Conservation (phyloP, 495 filamentous ascomycete species). For the Podospora tetraspora region DNA sequence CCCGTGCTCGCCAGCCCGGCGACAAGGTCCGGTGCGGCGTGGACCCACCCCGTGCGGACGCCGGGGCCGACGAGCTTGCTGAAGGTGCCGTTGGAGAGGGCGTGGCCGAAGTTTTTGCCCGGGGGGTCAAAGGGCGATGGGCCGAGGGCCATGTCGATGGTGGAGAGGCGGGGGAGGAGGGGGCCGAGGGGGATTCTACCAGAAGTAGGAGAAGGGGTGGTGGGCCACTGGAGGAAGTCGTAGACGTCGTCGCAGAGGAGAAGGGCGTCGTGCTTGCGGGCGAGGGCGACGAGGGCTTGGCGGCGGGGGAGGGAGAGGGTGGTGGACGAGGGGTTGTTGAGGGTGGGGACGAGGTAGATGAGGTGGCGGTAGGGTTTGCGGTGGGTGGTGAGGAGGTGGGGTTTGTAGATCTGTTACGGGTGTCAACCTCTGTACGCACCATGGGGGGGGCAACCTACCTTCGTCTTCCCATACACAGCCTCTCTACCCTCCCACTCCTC, state of each 20-base stretch:
- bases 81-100: slow-evolving; percentile 76
- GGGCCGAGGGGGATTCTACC: not conserved
- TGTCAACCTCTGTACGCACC: too few species aligned
- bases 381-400: slow-evolving; percentile 25
- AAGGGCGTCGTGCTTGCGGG: slow-evolving; percentile 67
- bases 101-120: slow-evolving; percentile 58
- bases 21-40: slow-evolving; percentile 62
- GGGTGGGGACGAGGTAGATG: slow-evolving; percentile 79
- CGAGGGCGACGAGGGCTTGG: slow-evolving; percentile 57
- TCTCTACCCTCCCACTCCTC: slow-evolving; percentile 19
- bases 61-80: slow-evolving; percentile 81
- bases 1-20: slow-evolving; percentile 66
- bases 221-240: slow-evolving; percentile 73
- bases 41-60: slow-evolving; percentile 74
- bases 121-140: slow-evolving; percentile 36
- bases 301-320: slow-evolving; percentile 63
- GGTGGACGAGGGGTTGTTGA: slow-evolving; percentile 72
- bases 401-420: slow-evolving; percentile 27
- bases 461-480: slow-evolving; percentile 2
- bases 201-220: too few species aligned
- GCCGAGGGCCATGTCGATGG: slow-evolving; percentile 57
- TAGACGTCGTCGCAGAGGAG: slow-evolving; percentile 89
- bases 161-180: slow-evolving; percentile 62
- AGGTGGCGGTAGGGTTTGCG: slow-evolving; percentile 73
- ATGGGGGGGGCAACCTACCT: not conserved